Base-by-base conservation (phyloP, 305 asterid genomes). In the Salvia sclarea region DNA sequence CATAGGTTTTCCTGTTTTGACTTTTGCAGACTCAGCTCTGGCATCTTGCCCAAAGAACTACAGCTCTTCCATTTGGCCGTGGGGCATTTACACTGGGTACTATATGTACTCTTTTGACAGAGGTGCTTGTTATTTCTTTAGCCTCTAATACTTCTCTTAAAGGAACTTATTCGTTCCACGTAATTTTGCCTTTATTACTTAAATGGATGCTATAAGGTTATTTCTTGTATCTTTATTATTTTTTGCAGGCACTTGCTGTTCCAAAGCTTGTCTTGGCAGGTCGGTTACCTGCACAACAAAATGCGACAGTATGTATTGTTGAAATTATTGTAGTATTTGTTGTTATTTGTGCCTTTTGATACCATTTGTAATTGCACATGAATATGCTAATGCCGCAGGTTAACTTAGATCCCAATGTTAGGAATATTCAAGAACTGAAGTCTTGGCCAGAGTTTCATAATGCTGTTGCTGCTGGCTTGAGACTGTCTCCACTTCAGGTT, bases 371-470 rank as follows among this genome's bases (percentile, higher is more conserved):
- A 61, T 64, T 40, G 49, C 57, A 33, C 61, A 68, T 61, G 66
- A 73, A 22, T 68, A 37, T 70, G 59, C 30, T 41, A 38, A 35
- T 77, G 72, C 48, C 74, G 76, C 88, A 94, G 99, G 95, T 94
- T 73, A 94, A 89, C 70, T 75, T 94, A 69, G 99, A 94, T 59
- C 93, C 96, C 40, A 91, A 86, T 65, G 73, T 83, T 68, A 85
- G 97, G 83, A 94, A 91, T 77, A 76, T 91, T 66, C 96, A 86
- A 74, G 98, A 94, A 62, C 87, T 94, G 24, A 89, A 85, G 73
- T 84, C 87, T 75, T 94, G 98, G 97, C 96, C 98, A 18, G 98
- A 94, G 84, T 94, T 94, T 83, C 97, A 94, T 84, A 94, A 94
- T 79, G 97, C 97, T 55, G 98, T 94, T 75, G 98, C 99, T 74